Evolutionary conservation across 345 rosid species (phyloP), one percentile per base, ranked within the genome.

Genomic region (Schrenkiella parvula): DNA sequence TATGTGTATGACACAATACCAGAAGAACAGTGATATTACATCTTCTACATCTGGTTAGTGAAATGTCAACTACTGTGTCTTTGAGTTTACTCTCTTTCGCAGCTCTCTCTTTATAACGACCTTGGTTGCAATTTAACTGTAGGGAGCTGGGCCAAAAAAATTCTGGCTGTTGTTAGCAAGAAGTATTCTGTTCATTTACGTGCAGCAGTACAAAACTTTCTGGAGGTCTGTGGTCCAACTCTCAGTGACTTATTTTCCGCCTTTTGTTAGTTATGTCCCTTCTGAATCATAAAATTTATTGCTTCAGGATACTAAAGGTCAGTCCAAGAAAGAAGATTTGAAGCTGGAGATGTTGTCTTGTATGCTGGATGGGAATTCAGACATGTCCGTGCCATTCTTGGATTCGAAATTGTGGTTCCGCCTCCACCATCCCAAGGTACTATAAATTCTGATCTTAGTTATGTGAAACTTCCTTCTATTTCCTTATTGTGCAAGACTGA

Each of bases 371-470:
- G 86, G 83, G 66, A 82, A 83, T 73, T 52, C 80, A 72, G 87
- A 86, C 80, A 66, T 66, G 29, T 71, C 91, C 29, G 34, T 68
- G 13, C 72, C 81, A 8, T 23, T 80, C 32, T 76, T 87, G 56
- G 95, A 86, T 80, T 86, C 98, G 50, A 91, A 88, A 79, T 78
- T 87, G 54, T 91, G 93, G 99, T 82, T 91, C 79, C 83, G 85
- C 41, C 80, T 92, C 70, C 86, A 88, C 80, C 98, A 95, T 80
- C 99, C 96, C 11, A 85, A 73, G 97, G 99, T 95, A 83, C 72
- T 37, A 52, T 63, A 23, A 52, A 18, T 17, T 47, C 29, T 64
- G 37, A 65, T 52, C 48, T 13, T 43, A 58, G 37, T 38, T 31
- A 42, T 29, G 23, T 66, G 48, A 44, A 28, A 4, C 17, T 50